Percentiles rank a stretch among this genome's conserved stretches.
Conservation (phyloP, 2,329 filamentous ascomycete genomes). For the Paraphoma sp. region DNA sequence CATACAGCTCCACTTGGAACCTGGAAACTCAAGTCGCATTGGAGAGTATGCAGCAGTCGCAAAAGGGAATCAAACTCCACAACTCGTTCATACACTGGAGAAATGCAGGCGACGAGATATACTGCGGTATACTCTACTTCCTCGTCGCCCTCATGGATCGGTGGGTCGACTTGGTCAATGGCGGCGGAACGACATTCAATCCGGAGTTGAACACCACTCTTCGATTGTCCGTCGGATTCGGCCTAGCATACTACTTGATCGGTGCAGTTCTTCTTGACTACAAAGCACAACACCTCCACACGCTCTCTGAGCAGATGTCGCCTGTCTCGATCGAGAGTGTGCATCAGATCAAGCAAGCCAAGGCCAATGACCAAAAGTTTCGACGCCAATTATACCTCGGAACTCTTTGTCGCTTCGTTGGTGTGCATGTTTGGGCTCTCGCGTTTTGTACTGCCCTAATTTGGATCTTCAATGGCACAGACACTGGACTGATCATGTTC, state of each 20-base stretch:
- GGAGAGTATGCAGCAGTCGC: constrained; percentile 59
- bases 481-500: constrained; percentile 57
- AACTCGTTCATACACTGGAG: constrained; percentile 66
- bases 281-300: constrained; percentile 60
- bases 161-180: constrained; percentile 59
- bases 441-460: constrained; percentile 58
- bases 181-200: constrained; percentile 49
- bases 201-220: constrained; percentile 42
- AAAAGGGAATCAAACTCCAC: constrained; percentile 62
- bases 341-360: constrained; percentile 53
- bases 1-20: constrained; percentile 64
- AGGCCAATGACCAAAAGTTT: constrained; percentile 54
- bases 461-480: constrained; percentile 58
- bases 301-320: constrained; percentile 51
- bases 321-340: constrained; percentile 50
- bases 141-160: constrained; percentile 63
- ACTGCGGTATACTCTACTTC: constrained; percentile 62
- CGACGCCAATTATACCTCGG: constrained; percentile 60
- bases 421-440: constrained; percentile 61
- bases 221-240: constrained; percentile 60
- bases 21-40: constrained; percentile 63
- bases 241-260: constrained; percentile 64
- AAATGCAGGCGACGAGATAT: constrained; percentile 62
- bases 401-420: constrained; percentile 57
- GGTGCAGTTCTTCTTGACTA: constrained; percentile 64